Percentiles rank a stretch among this genome's conserved stretches.
phyloP scores from a whole-genome alignment of 192 early-diverging fungal genomes.

The Backusella luteola region DNA sequence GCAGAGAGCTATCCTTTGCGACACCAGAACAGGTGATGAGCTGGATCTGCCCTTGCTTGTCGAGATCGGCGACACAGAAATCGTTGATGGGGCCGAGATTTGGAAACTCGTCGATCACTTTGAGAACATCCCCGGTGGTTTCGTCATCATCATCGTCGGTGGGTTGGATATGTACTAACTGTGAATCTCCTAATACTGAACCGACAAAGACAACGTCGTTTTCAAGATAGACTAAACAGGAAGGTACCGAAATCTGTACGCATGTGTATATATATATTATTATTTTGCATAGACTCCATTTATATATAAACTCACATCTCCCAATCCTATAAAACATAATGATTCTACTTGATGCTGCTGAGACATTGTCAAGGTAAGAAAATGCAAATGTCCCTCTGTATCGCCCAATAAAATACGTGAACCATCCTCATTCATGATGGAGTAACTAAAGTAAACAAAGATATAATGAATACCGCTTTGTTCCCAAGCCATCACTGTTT shows the following conservation, averaged over 20 bases:
- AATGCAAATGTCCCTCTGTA: conserved; percentile 59
- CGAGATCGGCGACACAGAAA: conserved; percentile 80
- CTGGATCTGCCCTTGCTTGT: conserved; percentile 63
- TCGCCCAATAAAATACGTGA: conserved; percentile 71
- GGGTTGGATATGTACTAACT: conserved; percentile 59
- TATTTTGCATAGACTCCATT: too few relatives aligned
- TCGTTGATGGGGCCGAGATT: conserved; percentile 88
- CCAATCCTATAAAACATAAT: conserved; percentile 45
- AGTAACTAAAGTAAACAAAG: conserved; percentile 32
- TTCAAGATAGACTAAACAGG: conserved; percentile 70
- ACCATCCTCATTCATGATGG: conserved; percentile 51
- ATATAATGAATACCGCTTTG: too few relatives aligned
- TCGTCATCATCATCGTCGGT: conserved; percentile 29
- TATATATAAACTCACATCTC: conserved; percentile 39
- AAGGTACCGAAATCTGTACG: conserved; percentile 49
- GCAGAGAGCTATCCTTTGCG: conserved; percentile 68
- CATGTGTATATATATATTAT: too few relatives aligned
- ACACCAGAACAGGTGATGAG: conserved; percentile 86
- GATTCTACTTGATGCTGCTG: conserved; percentile 24
- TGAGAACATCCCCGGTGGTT: conserved; percentile 51
- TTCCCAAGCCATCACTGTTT: too few relatives aligned
- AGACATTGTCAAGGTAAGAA: conserved; percentile 50
- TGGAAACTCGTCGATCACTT: conserved; percentile 59
- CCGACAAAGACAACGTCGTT: conserved; percentile 79
- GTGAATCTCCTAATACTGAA: conserved; percentile 86